Percentiles rank a stretch among this genome's conserved stretches.
Evolutionary conservation across 2,329 filamentous ascomycete species (phyloP).

Genomic region (Aspergillus oerlinghausenensis): DNA sequence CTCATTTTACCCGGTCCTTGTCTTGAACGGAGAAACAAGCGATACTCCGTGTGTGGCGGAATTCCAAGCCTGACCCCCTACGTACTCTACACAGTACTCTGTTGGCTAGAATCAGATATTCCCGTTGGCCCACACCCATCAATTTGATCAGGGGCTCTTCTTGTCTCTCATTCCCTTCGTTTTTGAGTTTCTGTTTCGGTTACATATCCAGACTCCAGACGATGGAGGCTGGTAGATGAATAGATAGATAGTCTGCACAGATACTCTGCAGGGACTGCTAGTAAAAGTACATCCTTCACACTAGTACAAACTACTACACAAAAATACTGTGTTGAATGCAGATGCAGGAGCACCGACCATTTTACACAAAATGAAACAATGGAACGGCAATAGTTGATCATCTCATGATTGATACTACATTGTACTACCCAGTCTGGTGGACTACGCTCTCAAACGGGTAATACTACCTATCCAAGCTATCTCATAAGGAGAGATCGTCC

Average conservation of each 20-base stretch:
- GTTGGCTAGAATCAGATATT: background rate
- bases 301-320: background rate
- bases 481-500: background rate
- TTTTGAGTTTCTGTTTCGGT: background rate
- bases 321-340: background rate
- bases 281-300: background rate
- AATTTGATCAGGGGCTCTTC: background rate
- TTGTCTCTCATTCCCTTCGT: background rate
- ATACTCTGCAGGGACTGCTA: background rate
- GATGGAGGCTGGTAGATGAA: background rate
- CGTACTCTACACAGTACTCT: background rate
- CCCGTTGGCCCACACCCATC: background rate
- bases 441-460: no score
- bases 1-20: background rate
- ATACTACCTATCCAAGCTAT: background rate
- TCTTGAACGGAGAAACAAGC: slow-evolving; percentile 2
- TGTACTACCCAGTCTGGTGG: background rate
- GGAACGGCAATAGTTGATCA: background rate
- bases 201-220: background rate
- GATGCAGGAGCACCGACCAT: background rate
- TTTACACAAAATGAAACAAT: background rate
- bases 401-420: background rate
- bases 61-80: background rate
- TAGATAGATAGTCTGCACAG: background rate
- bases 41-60: slow-evolving; percentile 4